Conservation (phyloP, 2,329 filamentous ascomycete genomes). For the Clarireedia monteithiana region DNA sequence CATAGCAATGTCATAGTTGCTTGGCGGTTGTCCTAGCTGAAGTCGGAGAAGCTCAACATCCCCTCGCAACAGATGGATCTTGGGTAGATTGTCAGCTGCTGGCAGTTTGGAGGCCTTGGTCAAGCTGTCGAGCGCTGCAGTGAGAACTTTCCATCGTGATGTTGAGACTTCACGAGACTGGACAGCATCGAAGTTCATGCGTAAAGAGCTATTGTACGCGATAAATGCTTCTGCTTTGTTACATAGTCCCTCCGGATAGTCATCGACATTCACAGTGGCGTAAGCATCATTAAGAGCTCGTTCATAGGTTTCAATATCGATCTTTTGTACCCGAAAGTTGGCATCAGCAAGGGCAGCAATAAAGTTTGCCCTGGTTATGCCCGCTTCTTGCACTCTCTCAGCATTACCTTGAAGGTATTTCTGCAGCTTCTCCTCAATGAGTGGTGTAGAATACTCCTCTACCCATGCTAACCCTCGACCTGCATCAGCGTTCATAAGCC, state of each 20-base stretch:
- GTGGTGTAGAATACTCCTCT: constrained; percentile 45
- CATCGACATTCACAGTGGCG: constrained; percentile 4
- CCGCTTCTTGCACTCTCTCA: constrained; percentile 41
- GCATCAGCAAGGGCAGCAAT: constrained; percentile 47
- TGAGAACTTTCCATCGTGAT: constrained; percentile 45
- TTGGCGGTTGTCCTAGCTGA: constrained; percentile 40
- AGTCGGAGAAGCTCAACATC: constrained; percentile 48
- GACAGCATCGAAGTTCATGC: constrained; percentile 28
- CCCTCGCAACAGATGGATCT: constrained; percentile 46
- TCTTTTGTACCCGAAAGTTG: constrained; percentile 43
- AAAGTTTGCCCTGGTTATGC: constrained; percentile 47
- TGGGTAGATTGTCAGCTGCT: constrained; percentile 39
- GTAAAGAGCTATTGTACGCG: constrained; percentile 37
- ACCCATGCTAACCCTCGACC: constrained; percentile 44
- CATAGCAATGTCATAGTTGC: constrained; percentile 33
- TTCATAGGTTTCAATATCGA: constrained; percentile 46
- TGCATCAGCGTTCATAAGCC: constrained; percentile 31
- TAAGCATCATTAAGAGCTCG: constrained; percentile 24
- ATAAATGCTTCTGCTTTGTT: constrained; percentile 49
- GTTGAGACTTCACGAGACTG: constrained; percentile 9
- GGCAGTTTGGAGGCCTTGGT: constrained; percentile 44
- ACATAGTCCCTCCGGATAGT: constrained; percentile 37
- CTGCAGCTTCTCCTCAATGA: constrained; percentile 46
- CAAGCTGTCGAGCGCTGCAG: constrained; percentile 41
- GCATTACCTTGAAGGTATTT: constrained; percentile 37